Conservation (phyloP, 1,284 basidiomycete species). For the Microbotryomycetes sp. region DNA sequence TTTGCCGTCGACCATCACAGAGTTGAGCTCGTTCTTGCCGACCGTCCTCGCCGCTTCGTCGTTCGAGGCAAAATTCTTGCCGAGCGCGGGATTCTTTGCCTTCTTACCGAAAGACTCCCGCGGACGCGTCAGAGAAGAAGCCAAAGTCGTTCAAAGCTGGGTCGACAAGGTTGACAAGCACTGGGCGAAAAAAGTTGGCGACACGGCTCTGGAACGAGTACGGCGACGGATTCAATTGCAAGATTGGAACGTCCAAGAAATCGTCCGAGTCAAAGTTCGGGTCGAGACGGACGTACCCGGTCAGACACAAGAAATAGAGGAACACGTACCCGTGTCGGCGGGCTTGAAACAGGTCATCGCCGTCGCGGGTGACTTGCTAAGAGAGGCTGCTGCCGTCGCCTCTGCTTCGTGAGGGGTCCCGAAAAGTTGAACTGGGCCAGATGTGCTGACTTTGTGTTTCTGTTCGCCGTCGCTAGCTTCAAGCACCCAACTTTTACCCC, state of each 20-base stretch:
- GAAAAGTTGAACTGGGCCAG: not conserved
- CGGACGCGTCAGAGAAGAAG: conserved; percentile 12
- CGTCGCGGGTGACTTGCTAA: conserved; percentile 49
- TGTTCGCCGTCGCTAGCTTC: conserved; percentile 25
- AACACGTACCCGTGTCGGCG: conserved; percentile 33
- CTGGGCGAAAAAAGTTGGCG: conserved; percentile 19
- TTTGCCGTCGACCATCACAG: conserved; percentile 12
- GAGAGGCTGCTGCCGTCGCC: conserved; percentile 27
- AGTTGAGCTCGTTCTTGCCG: conserved; percentile 10
- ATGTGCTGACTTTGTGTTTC: not conserved
- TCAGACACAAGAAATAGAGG: not conserved
- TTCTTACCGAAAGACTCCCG: conserved; percentile 16
- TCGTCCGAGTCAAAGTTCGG: conserved; percentile 20
- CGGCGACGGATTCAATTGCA: conserved; percentile 10
- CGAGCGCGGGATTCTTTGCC: conserved; percentile 8
- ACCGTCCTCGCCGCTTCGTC: conserved; percentile 1
- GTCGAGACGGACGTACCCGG: not conserved
- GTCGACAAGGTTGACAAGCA: conserved; percentile 13
- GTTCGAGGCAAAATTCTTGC: conserved; percentile 20
- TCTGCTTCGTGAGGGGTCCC: conserved; percentile 32
- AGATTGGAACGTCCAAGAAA: conserved; percentile 19
- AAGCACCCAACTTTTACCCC: conserved; percentile 22
- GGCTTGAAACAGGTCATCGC: conserved; percentile 49
- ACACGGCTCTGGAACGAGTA: conserved; percentile 16
- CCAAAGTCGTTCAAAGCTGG: conserved; percentile 21